Percentiles rank a stretch among this genome's conserved stretches.
Evolutionary conservation across 2,329 filamentous ascomycete genomes (phyloP).

Genomic region (Trichoderma koningiopsis): DNA sequence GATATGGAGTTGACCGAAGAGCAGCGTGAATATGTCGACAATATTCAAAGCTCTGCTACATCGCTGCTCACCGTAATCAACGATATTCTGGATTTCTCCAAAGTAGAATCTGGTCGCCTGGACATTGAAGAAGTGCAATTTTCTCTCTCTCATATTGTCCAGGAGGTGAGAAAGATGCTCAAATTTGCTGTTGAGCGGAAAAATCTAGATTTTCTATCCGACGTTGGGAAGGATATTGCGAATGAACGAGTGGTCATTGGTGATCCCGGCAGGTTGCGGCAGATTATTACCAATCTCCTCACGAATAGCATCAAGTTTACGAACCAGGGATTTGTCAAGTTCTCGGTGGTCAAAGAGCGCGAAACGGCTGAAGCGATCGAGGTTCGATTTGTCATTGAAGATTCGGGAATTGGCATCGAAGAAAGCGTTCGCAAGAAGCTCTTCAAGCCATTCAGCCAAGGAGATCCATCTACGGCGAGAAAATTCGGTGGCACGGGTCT

Average conservation of each 20-base stretch:
- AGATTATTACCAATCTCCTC: slow-evolving; percentile 79
- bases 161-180: slow-evolving; percentile 85
- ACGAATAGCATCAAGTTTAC: slow-evolving; percentile 80
- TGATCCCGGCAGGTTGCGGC: slow-evolving; percentile 79
- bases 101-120: slow-evolving; percentile 75
- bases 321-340: slow-evolving; percentile 65
- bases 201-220: slow-evolving; percentile 69
- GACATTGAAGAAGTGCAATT: slow-evolving; percentile 83
- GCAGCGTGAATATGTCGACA: slow-evolving; percentile 73
- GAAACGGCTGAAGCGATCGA: slow-evolving; percentile 67
- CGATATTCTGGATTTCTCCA: slow-evolving; percentile 88
- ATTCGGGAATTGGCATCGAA: slow-evolving; percentile 81
- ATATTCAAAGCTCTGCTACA: slow-evolving; percentile 77
- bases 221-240: slow-evolving; percentile 64
- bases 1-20: slow-evolving; percentile 70
- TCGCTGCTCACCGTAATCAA: slow-evolving; percentile 86
- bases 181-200: slow-evolving; percentile 82
- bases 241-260: slow-evolving; percentile 78
- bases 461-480: slow-evolving; percentile 76
- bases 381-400: slow-evolving; percentile 72
- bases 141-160: slow-evolving; percentile 70
- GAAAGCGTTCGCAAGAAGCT: slow-evolving; percentile 72
- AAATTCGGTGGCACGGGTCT: slow-evolving; percentile 79
- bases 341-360: slow-evolving; percentile 64
- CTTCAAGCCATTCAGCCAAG: slow-evolving; percentile 81